A percentile compares a stretch with the other conserved stretches of the same genome.
Conservation (phyloP, 1,284 basidiomycete species). For the Cutaneotrichosporon sp. region DNA sequence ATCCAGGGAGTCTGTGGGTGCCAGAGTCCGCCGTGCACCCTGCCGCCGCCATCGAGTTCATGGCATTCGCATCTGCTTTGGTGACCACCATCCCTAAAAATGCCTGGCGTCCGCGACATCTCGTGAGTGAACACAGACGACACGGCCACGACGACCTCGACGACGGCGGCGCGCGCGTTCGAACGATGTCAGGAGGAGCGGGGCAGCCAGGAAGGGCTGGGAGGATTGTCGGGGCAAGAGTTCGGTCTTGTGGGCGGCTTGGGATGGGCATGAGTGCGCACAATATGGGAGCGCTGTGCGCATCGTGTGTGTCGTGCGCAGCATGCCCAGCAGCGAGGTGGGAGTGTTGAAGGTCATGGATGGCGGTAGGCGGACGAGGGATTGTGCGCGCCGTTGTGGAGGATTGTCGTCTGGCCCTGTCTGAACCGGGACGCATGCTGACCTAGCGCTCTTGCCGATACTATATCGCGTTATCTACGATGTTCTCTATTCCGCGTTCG, state of each 20-base stretch:
- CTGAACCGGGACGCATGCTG: background rate
- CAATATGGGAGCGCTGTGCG: too few species aligned
- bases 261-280: too few species aligned
- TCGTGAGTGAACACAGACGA: slow-evolving; percentile 58
- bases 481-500: background rate
- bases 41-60: background rate
- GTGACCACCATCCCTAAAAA: slow-evolving; percentile 20
- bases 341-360: background rate
- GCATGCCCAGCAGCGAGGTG: background rate
- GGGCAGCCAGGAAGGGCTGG: background rate
- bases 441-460: slow-evolving; percentile 6
- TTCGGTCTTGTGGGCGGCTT: too few species aligned
- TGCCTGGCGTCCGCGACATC: slow-evolving; percentile 90
- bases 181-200: background rate
- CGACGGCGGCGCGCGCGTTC: background rate
- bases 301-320: too few species aligned
- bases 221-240: background rate
- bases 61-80: background rate
- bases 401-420: background rate
- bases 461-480: background rate
- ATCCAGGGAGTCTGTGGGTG: background rate
- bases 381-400: background rate
- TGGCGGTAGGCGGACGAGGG: background rate
- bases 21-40: background rate
- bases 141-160: background rate